Percentiles rank a stretch among this genome's conserved stretches.
Evolutionary conservation across 2,329 filamentous ascomycete species (phyloP).

Genomic region (Fusarium newnesense): DNA sequence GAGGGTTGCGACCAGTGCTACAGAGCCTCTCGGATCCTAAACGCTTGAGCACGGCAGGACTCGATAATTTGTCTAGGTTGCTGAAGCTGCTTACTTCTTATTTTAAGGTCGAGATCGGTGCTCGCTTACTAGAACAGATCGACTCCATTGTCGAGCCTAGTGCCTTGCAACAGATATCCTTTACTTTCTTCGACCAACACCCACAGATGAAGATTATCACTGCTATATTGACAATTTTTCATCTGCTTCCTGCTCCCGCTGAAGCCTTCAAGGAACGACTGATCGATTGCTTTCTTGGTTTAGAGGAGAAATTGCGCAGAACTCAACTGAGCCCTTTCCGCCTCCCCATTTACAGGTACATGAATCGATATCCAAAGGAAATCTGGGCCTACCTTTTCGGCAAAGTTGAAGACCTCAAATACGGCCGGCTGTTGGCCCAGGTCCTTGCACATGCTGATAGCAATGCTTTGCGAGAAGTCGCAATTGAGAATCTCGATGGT

Average conservation of each 20-base stretch:
- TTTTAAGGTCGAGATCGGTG: slow-evolving; percentile 98
- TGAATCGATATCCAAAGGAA: slow-evolving; percentile 92
- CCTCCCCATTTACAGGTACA: slow-evolving; percentile 87
- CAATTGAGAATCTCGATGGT: slow-evolving; percentile 77
- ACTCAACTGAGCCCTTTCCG: slow-evolving; percentile 94
- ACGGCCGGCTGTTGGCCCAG: slow-evolving; percentile 91
- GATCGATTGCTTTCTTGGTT: slow-evolving; percentile 87
- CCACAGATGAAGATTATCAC: slow-evolving; percentile 93
- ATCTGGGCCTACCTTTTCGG: slow-evolving; percentile 83
- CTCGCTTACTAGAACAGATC: slow-evolving; percentile 91
- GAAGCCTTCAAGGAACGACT: slow-evolving; percentile 91
- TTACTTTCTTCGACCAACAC: slow-evolving; percentile 93
- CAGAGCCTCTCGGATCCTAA: slow-evolving; percentile 96
- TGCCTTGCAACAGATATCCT: slow-evolving; percentile 88
- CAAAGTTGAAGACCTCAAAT: slow-evolving; percentile 84
- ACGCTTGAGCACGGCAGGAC: slow-evolving; percentile 84
- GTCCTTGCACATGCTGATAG: slow-evolving; percentile 82
- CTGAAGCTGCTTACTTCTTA: slow-evolving; percentile 95
- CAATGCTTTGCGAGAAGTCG: slow-evolving; percentile 76
- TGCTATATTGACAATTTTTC: slow-evolving; percentile 96
- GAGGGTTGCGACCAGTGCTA: slow-evolving; percentile 91
- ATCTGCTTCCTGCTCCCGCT: slow-evolving; percentile 90
- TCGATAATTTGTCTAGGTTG: slow-evolving; percentile 90
- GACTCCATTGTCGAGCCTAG: slow-evolving; percentile 86
- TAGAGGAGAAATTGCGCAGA: slow-evolving; percentile 85